A percentile compares a stretch with the other conserved stretches of the same genome.
Conservation (phyloP, 495 filamentous ascomycete genomes). For the Podospora australis region DNA sequence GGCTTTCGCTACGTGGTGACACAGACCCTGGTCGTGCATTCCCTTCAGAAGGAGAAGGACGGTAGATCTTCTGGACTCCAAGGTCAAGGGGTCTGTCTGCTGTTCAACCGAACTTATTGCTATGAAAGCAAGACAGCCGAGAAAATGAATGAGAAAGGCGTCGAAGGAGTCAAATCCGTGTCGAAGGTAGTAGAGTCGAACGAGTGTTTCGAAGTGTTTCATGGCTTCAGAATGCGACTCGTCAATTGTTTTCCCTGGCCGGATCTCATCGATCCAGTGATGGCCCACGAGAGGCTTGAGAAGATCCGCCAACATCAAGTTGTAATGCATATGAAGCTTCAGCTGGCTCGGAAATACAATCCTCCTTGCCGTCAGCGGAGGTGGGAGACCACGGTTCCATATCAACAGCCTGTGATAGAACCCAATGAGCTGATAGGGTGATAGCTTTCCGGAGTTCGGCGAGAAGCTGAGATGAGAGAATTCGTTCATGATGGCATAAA, state of each 20-base stretch:
- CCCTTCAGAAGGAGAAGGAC: conserved; percentile 31
- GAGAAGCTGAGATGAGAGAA: conserved; percentile 17
- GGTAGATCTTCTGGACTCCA: conserved; percentile 28
- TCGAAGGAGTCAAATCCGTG: conserved; percentile 33
- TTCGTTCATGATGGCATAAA: conserved; percentile 29
- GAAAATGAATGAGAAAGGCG: conserved; percentile 29
- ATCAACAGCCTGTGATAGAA: conserved; percentile 22
- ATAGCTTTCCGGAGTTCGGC: conserved; percentile 6
- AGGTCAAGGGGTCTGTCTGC: conserved; percentile 3
- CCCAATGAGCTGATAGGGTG: conserved; percentile 16
- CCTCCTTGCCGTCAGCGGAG: conserved; percentile 26
- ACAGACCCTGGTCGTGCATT: conserved; percentile 28
- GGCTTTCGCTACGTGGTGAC: conserved; percentile 23
- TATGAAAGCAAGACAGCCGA: conserved; percentile 25
- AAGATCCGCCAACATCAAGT: conserved; percentile 19
- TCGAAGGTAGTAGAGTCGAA: conserved; percentile 37
- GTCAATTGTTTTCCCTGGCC: conserved; percentile 9
- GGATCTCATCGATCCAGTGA: conserved; percentile 11
- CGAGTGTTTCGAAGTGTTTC: conserved; percentile 27
- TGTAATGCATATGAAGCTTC: conserved; percentile 29
- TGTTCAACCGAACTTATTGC: conserved; percentile 22
- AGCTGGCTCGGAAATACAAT: conserved; percentile 33
- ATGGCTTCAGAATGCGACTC: conserved; percentile 21
- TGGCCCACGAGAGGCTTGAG: conserved; percentile 16
- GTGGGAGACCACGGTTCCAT: conserved; percentile 29